Evolutionary conservation across 768 basidiomycete species (phyloP), one percentile per base, ranked within the genome.

Genomic region (Sporobolomyces pararoseus): DNA sequence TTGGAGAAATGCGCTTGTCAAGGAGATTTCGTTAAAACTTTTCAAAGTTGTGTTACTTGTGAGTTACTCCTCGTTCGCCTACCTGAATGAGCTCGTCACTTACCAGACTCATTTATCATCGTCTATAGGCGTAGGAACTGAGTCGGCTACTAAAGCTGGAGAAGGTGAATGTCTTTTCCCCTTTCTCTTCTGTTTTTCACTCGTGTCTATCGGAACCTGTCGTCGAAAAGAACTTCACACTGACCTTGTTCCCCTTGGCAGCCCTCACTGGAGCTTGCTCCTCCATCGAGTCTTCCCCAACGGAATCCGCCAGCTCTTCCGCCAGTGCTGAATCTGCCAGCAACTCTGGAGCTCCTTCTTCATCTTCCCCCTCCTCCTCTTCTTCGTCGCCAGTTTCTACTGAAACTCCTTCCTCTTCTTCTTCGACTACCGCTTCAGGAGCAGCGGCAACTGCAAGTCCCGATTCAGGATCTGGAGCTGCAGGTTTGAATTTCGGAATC

Each of bases 41-140:
- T 54, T 32, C 32, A 12, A 7, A 34, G 32, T 54, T 54, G 53
- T 32, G 53, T 54, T 32, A 37, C 53, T 31, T 54, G 53, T 54
- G 16, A 6, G 53, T 14, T 6, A 4, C 29, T 54, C 53, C 35
- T 34, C 31, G 31, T 35, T 12, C 29, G 9, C 35, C 34, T 53
- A 21, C 7, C 51, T 4, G 16, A 25, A 7, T 9, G 39, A 9
- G 17, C 39, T 10, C 25, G 21, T 6, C 31, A 29, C 25, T 53
- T 10, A 53, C 27, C 12, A 53, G 5, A 14, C 31, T 12, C n/a
- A 21, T 47, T 47, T 12, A 23, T 47, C 46, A 23, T 13, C n/a
- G 21, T 47, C 12, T 47, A 13, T 17, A 58, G 55, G 55, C 37
- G 35, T 58, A 9, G 55, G 35, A 37, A n/a, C 55, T 12, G 55